phyloP scores from a whole-genome alignment of 1,284 basidiomycete genomes.

The Trichosporon ovoides region DNA sequence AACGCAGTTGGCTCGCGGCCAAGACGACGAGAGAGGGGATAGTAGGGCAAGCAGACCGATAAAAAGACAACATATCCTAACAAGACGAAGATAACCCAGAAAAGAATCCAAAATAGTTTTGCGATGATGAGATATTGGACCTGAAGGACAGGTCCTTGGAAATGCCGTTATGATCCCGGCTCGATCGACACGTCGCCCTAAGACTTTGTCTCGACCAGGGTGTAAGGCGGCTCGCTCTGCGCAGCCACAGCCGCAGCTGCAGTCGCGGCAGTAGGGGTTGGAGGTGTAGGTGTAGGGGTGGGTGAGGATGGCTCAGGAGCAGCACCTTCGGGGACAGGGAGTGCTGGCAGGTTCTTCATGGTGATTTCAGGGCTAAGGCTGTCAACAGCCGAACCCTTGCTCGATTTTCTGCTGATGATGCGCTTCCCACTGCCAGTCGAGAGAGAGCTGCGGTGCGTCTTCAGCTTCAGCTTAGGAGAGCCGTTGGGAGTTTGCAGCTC shows the following conservation, averaged over 20 bases:
- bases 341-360: constrained; percentile 18
- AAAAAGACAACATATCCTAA: neutral
- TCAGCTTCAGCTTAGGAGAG: neutral
- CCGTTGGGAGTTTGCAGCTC: neutral
- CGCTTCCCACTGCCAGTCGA: neutral
- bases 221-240: neutral
- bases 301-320: neutral
- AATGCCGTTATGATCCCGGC: too few relatives aligned
- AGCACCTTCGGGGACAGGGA: neutral
- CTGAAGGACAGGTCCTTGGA: too few relatives aligned
- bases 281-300: neutral
- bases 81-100: neutral
- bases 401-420: neutral
- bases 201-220: constrained; percentile 1
- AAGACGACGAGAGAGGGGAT: neutral
- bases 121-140: too few relatives aligned
- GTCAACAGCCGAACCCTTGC: constrained; percentile 19
- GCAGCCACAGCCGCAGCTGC: neutral
- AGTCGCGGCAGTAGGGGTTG: neutral
- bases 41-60: neutral
- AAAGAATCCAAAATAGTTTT: neutral
- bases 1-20: neutral
- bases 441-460: neutral
- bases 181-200: too few relatives aligned
- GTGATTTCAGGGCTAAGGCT: constrained; percentile 15